These are phyloP conservation scores for Pyronema domesticum DNA, from an alignment of 495 filamentous ascomycete genomes.

Conservation along the genomic window DNA sequence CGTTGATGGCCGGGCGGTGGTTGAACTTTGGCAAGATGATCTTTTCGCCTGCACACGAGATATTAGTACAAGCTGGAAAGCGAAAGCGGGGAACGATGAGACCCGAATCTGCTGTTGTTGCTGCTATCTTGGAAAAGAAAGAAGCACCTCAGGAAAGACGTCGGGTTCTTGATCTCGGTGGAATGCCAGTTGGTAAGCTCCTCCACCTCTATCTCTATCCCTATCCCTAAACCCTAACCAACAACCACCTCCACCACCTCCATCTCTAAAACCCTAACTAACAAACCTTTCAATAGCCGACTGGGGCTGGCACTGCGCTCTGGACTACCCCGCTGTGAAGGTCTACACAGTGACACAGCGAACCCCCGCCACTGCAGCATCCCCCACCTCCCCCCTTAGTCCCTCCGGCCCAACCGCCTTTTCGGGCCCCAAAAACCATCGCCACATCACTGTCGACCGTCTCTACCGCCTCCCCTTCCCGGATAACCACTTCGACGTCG, in stretches of 20 bases:
- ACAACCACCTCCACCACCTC: no score
- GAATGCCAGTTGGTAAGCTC: conserved; percentile 27
- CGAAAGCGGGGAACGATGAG: conserved; percentile 17
- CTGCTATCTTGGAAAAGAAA: conserved; percentile 6
- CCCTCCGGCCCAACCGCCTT: conserved; percentile 40
- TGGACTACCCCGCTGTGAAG: conserved; percentile 64
- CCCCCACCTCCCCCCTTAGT: conserved; percentile 36
- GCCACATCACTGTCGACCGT: conserved; percentile 51
- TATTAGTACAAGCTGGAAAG: conserved; percentile 34
- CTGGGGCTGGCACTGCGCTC: conserved; percentile 88
- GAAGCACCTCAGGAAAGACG: conserved; percentile 30
- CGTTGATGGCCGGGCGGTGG: conserved; percentile 23
- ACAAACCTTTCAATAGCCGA: conserved; percentile 29
- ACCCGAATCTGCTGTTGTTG: conserved; percentile 1
- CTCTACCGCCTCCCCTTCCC: conserved; percentile 73
- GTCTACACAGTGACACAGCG: conserved; percentile 57
- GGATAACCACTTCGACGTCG: conserved; percentile 74
- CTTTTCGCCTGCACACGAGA: conserved; percentile 45
- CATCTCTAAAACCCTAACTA: no score
- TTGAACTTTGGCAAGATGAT: conserved; percentile 47
- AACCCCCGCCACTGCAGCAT: conserved; percentile 36
- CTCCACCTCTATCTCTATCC: background rate
- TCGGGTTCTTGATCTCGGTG: conserved; percentile 74
- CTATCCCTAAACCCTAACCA: no score
- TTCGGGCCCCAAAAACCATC: conserved; percentile 70